Base-by-base conservation (phyloP, 352 stramenopile genomes). In the Phytophthora megakarya region DNA sequence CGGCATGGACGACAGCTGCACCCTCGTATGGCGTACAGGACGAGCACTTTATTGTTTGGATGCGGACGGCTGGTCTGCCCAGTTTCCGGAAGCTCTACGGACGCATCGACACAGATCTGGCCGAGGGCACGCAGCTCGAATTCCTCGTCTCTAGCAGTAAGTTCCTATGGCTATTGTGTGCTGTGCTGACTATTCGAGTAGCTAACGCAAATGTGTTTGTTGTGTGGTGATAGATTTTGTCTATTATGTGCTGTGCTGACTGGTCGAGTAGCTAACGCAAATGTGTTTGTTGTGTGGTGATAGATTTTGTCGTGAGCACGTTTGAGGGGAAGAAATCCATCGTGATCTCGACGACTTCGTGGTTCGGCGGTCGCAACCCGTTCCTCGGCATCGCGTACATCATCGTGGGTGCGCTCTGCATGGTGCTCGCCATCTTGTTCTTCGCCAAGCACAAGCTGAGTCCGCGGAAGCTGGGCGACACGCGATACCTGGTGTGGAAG, bases 11-110 rank as follows among this genome's bases (percentile, higher is more conserved):
- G 16, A 84, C 73, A 5, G 35, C 45, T 12, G 70, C 81, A 22
- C 63, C 78, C 22, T 74, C 80, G n/a, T 93, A 73, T 54, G 96
- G 96, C 32, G 97, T 99, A 9, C 89, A 97, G 59, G 96, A 99
- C 76, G 98, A 99, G 77, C 97, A 99, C 77, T 99, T 99, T 80
- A 98, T 99, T 42, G 97, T 99, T 16, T 99, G 98, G 98, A 99
- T 99, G 98, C 86, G 97, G 33, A 98, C 94, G 16, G 98, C 98
- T 0, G 96, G 93, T 18, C 80, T 99, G n/a, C 96, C 97, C 6
- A 97, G 85, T 46, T 99, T 99, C 82, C 93, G 98, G 40, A 99
- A 99, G 78, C 87, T 99, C n/a, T 99, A 99, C 75, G 98, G 97
- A 32, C 97, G 94, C 54, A 98, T 99, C 80, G 84, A 99, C 54